Percentiles rank a stretch among this genome's conserved stretches.
phyloP scores from a whole-genome alignment of 2,329 filamentous ascomycete species.

The Calonectria crousiana region DNA sequence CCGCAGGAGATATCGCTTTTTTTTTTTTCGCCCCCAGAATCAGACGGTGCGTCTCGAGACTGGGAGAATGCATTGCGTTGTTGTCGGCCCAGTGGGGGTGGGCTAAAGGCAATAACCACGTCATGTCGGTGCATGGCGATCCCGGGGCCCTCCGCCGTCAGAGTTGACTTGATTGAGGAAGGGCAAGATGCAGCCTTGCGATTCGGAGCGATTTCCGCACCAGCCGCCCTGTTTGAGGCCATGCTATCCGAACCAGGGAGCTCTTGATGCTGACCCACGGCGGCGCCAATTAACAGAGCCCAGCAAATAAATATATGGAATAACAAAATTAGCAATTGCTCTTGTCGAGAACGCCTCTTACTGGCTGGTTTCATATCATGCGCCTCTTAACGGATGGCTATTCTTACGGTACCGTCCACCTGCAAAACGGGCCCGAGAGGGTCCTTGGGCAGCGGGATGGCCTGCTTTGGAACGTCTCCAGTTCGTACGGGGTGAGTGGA shows the following conservation, averaged over 20 bases:
- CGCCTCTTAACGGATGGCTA: neutral
- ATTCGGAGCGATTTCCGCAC: neutral
- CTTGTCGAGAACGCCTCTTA: neutral
- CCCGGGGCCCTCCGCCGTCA: constrained; percentile 5
- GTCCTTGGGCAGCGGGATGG: constrained; percentile 4
- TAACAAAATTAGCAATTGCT: neutral
- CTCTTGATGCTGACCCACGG: neutral
- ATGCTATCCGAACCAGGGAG: neutral
- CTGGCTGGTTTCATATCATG: neutral
- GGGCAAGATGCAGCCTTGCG: neutral
- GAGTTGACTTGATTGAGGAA: neutral
- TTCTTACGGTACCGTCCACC: constrained; percentile 13
- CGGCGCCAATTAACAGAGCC: neutral
- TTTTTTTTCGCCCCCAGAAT: neutral
- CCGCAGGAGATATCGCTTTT: constrained; percentile 38
- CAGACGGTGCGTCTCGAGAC: constrained; percentile 21
- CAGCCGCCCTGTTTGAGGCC: neutral
- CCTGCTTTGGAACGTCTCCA: constrained; percentile 1
- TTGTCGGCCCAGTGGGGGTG: constrained; percentile 15
- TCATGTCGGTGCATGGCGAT: neutral
- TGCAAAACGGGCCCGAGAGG: constrained; percentile 8
- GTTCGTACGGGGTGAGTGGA: neutral
- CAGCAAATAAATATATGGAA: neutral
- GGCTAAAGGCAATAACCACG: neutral
- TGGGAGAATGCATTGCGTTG: constrained; percentile 7